These are phyloP conservation scores for Nicotiana tomentosiformis DNA, from an alignment of 257 asterid species.

Conservation along the genomic window DNA sequence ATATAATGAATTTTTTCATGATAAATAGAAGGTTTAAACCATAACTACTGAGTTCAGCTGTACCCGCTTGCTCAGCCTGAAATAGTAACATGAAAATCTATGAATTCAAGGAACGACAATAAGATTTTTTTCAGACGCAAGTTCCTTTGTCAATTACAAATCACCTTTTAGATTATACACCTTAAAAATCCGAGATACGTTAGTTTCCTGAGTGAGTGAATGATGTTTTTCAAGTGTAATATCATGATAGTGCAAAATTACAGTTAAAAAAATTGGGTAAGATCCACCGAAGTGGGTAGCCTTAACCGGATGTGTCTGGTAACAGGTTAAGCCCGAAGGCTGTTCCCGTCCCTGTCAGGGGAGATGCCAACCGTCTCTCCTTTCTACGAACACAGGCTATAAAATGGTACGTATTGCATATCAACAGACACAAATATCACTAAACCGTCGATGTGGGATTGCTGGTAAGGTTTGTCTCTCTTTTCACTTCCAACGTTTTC, in stretches of 20 bases:
- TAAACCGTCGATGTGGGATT: not conserved
- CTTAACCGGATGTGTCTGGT: slow-evolving; percentile 26
- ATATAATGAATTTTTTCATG: too few relatives aligned
- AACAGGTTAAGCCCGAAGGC: slow-evolving; percentile 24
- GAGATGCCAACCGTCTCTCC: slow-evolving; percentile 45
- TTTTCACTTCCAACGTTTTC: not conserved
- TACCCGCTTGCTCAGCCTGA: too few relatives aligned
- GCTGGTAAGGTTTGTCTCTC: not conserved
- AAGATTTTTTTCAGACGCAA: too few relatives aligned
- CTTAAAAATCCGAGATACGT: too few relatives aligned
- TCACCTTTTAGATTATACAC: too few relatives aligned
- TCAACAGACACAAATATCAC: rapidly evolving
- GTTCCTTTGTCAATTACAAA: too few relatives aligned
- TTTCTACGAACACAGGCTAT: slow-evolving; percentile 14
- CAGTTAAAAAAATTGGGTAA: slow-evolving; percentile 9
- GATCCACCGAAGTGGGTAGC: slow-evolving; percentile 29
- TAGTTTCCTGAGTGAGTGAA: not conserved
- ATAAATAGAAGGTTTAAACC: too few relatives aligned
- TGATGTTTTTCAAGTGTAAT: not conserved
- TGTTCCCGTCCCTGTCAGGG: slow-evolving; percentile 36
- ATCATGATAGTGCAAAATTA: too few relatives aligned
- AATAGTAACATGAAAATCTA: too few relatives aligned
- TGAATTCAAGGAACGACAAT: too few relatives aligned
- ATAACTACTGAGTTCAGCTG: too few relatives aligned
- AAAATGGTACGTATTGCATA: rapidly evolving